These are phyloP conservation scores for Saraca asoca DNA, from an alignment of 331 rosid species.

Conservation along the genomic window DNA sequence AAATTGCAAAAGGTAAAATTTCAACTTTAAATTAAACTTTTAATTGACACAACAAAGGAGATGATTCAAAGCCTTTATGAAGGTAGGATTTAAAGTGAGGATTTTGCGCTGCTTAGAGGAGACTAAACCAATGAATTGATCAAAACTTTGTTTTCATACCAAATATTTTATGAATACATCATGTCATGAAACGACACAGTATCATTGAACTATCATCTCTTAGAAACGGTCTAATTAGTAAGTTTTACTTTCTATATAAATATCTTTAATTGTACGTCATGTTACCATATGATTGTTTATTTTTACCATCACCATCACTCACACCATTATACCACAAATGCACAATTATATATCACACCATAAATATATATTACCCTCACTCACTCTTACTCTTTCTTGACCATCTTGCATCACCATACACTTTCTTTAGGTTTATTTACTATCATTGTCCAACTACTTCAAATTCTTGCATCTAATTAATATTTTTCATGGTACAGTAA, in stretches of 20 bases:
- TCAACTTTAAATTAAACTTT: no score
- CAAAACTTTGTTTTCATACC: no score
- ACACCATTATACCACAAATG: conserved; percentile 16
- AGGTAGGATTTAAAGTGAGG: no score
- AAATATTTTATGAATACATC: no score
- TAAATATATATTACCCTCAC: neutral
- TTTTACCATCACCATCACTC: conserved; percentile 44
- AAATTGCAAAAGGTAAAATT: no score
- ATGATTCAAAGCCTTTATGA: no score
- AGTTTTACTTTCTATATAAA: neutral
- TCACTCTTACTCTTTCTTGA: conserved; percentile 34
- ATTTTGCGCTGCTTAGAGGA: no score
- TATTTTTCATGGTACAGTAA: no score
- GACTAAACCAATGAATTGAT: no score
- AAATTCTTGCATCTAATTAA: no score
- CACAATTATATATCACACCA: neutral
- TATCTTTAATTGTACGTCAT: neutral
- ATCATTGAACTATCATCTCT: neutral
- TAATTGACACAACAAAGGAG: no score
- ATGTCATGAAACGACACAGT: neutral
- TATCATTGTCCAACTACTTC: no score
- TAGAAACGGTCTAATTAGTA: neutral
- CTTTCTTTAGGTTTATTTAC: neutral
- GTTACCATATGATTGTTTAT: conserved; percentile 26
- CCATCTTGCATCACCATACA: conserved; percentile 29